Evolutionary conservation across 2,329 filamentous ascomycete species (phyloP).

Genomic region (Botrytis galanthina): DNA sequence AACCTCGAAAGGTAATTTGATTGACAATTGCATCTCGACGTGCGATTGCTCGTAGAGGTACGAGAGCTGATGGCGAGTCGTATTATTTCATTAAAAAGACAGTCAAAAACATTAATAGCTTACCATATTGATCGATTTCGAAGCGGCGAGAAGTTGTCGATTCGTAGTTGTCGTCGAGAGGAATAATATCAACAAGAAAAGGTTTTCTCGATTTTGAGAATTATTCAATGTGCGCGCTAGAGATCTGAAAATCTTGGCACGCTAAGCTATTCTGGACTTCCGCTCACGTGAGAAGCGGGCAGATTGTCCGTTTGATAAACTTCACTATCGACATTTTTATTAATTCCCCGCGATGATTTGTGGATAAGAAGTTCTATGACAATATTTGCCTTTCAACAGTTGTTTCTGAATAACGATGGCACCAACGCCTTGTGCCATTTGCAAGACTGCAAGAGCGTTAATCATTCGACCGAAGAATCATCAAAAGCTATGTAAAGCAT

Average conservation of each 20-base stretch:
- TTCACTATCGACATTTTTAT: conserved; percentile 20
- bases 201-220: conserved; percentile 25
- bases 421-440: conserved; percentile 72
- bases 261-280: background rate
- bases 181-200: conserved; percentile 30
- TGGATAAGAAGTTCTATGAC: background rate
- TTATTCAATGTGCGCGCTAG: conserved; percentile 25
- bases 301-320: conserved; percentile 23
- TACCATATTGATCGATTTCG: conserved; percentile 59
- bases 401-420: conserved; percentile 53
- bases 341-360: conserved; percentile 12
- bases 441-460: conserved; percentile 73
- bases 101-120: conserved; percentile 46
- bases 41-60: conserved; percentile 42
- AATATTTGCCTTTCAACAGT: background rate
- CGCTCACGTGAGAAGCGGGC: background rate
- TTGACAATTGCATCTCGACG: conserved; percentile 39
- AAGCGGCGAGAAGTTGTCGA: conserved; percentile 34
- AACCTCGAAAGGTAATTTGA: conserved; percentile 36
- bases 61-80: conserved; percentile 39
- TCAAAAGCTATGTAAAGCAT: conserved; percentile 85
- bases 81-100: conserved; percentile 32
- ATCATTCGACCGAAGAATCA: conserved; percentile 95
- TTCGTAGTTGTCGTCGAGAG: conserved; percentile 24
- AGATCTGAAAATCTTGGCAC: conserved; percentile 31